A percentile compares a stretch with the other conserved stretches of the same genome.
Conservation (phyloP, 2,329 filamentous ascomycete species). For the Phaeophleospora eucalypticola region DNA sequence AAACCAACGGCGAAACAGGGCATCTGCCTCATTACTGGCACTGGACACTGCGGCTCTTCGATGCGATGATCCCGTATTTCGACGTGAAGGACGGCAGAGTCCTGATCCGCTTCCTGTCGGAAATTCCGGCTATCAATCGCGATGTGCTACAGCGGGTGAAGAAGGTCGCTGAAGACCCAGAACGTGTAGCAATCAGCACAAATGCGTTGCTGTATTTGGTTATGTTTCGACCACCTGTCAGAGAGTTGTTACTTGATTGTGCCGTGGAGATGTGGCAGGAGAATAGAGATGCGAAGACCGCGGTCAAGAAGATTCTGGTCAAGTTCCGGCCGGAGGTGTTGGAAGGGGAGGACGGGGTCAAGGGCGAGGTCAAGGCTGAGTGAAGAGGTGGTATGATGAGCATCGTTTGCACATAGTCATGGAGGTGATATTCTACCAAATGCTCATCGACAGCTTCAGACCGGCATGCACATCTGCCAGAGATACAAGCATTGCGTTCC, state of each 20-base stretch:
- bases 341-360: constrained; percentile 26
- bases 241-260: constrained; percentile 55
- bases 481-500: too few relatives aligned
- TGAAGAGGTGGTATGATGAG: too few relatives aligned
- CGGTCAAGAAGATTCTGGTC: constrained; percentile 50
- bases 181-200: constrained; percentile 56
- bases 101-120: constrained; percentile 83
- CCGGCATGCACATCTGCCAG: too few relatives aligned
- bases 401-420: too few relatives aligned
- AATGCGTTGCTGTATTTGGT: constrained; percentile 57
- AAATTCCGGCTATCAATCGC: constrained; percentile 75
- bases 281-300: constrained; percentile 45
- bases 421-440: too few relatives aligned
- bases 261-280: constrained; percentile 56
- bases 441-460: too few relatives aligned
- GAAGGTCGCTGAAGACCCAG: constrained; percentile 59
- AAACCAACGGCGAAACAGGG: constrained; percentile 11
- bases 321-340: constrained; percentile 53
- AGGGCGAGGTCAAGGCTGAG: too few relatives aligned
- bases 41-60: constrained; percentile 55
- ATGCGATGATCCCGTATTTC: constrained; percentile 86
- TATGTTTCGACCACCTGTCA: constrained; percentile 56
- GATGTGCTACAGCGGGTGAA: constrained; percentile 69
- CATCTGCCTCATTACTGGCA: constrained; percentile 27
- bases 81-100: constrained; percentile 79